Percentiles rank a stretch among this genome's conserved stretches.
Evolutionary conservation across 1,284 basidiomycete species (phyloP).

Genomic region (Boletus semigastroideus): DNA sequence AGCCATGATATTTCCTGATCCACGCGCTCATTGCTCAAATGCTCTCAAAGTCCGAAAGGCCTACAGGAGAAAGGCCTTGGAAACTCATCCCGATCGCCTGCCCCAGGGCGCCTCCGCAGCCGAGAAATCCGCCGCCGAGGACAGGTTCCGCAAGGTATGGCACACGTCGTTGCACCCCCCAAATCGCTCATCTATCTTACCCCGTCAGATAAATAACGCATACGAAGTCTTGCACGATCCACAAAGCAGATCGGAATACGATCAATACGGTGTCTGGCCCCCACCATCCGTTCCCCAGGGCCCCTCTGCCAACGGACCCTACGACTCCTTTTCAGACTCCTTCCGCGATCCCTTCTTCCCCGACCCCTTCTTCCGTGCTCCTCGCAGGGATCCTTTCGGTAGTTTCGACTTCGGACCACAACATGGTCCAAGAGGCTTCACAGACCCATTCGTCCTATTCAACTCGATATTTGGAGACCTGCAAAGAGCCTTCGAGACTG

Average conservation of each 20-base stretch:
- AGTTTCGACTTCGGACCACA: conserved; percentile 27
- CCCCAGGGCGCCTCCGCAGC: conserved; percentile 36
- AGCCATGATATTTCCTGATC: conserved; percentile 14
- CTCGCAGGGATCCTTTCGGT: conserved; percentile 29
- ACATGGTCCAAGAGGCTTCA: conserved; percentile 41
- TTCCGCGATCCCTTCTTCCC: conserved; percentile 33
- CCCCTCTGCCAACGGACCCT: conserved; percentile 31
- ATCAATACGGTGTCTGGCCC: conserved; percentile 69
- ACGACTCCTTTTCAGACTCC: conserved; percentile 35
- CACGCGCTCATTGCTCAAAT: background rate
- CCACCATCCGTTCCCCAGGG: conserved; percentile 46
- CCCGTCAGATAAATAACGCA: conserved; percentile 46
- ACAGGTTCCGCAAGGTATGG: conserved; percentile 45
- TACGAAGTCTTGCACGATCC: conserved; percentile 49
- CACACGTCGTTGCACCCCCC: background rate
- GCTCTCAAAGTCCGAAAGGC: conserved; percentile 44
- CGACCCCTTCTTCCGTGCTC: conserved; percentile 30
- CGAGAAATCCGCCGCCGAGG: conserved; percentile 44
- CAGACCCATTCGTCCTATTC: conserved; percentile 73
- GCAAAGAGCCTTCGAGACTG: conserved; percentile 31
- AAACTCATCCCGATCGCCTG: conserved; percentile 51
- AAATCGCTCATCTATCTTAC: background rate
- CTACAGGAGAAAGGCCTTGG: conserved; percentile 45
- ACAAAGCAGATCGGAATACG: conserved; percentile 59
- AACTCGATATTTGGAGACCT: conserved; percentile 61